Evolutionary conservation across 495 filamentous ascomycete species (phyloP).

Genomic region (Astrocystis sublimbata): DNA sequence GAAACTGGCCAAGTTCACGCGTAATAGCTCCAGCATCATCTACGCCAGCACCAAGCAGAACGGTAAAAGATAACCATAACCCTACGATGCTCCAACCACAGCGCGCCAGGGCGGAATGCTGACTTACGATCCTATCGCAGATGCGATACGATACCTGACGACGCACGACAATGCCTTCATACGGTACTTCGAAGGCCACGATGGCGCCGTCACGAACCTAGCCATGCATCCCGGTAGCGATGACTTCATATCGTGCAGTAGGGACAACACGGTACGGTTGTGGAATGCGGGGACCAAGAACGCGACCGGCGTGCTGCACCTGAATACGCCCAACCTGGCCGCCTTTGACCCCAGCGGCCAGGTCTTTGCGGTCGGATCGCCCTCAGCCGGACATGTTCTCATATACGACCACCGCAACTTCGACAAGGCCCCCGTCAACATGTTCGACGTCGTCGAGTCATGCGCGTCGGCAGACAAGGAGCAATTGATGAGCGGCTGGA

Average conservation of each 20-base stretch:
- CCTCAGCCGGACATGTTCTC: slow-evolving; percentile 71
- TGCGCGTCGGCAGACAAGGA: slow-evolving; percentile 35
- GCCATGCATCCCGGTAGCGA: slow-evolving; percentile 74
- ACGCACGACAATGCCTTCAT: slow-evolving; percentile 94
- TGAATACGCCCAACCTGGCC: slow-evolving; percentile 75
- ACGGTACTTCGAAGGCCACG: slow-evolving; percentile 91
- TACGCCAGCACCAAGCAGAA: slow-evolving; percentile 96
- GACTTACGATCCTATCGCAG: slow-evolving; percentile 36
- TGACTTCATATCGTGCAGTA: slow-evolving; percentile 84
- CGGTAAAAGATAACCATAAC: too few relatives aligned
- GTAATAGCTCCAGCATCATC: slow-evolving; percentile 81
- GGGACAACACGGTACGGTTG: slow-evolving; percentile 83
- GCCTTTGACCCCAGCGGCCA: slow-evolving; percentile 86
- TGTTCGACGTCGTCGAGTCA: slow-evolving; percentile 69
- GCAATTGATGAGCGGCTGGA: slow-evolving; percentile 64
- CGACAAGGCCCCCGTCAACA: slow-evolving; percentile 84
- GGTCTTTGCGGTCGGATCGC: slow-evolving; percentile 87
- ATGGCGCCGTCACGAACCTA: slow-evolving; percentile 76
- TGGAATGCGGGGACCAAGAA: slow-evolving; percentile 80
- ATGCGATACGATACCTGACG: slow-evolving; percentile 86
- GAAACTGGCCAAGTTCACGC: slow-evolving; percentile 90
- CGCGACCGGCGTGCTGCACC: slow-evolving; percentile 71
- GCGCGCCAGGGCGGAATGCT: slow-evolving; percentile 20
- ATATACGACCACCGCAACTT: slow-evolving; percentile 94
- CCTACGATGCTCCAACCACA: too few relatives aligned